Percentiles rank a stretch among this genome's conserved stretches.
phyloP scores from a whole-genome alignment of 2,329 filamentous ascomycete species.

The Diaporthe caulivora region DNA sequence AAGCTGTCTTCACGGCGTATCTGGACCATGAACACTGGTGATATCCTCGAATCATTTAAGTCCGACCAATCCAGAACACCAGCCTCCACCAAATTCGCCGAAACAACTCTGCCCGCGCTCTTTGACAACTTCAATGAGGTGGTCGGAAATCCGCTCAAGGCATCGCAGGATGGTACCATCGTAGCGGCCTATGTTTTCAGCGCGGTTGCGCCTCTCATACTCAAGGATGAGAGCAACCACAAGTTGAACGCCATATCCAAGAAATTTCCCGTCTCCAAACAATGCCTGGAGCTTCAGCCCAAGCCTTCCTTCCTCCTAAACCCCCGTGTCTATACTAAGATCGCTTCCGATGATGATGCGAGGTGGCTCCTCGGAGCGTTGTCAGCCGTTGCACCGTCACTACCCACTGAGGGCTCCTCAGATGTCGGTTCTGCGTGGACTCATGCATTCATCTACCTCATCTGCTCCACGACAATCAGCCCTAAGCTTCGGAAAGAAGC shows the following conservation, averaged over 20 bases:
- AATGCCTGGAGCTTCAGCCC: constrained; percentile 77
- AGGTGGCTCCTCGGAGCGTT: constrained; percentile 82
- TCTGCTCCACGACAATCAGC: constrained; percentile 73
- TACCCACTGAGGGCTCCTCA: constrained; percentile 62
- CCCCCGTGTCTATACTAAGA: constrained; percentile 85
- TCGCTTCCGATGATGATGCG: constrained; percentile 80
- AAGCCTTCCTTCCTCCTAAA: constrained; percentile 92
- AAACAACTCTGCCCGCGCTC: constrained; percentile 66
- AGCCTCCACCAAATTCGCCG: constrained; percentile 63
- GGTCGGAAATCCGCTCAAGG: constrained; percentile 79
- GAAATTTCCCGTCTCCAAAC: constrained; percentile 72
- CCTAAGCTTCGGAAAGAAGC: constrained; percentile 74
- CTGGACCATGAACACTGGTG: constrained; percentile 83
- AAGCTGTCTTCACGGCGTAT: constrained; percentile 80
- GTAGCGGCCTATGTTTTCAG: constrained; percentile 82
- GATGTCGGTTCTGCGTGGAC: constrained; percentile 80
- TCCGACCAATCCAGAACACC: constrained; percentile 60
- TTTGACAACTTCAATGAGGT: constrained; percentile 83
- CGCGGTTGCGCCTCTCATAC: constrained; percentile 69
- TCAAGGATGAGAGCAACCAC: constrained; percentile 67
- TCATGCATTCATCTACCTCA: constrained; percentile 84
- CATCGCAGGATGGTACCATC: constrained; percentile 86
- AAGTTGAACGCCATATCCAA: constrained; percentile 63
- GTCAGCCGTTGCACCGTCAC: constrained; percentile 66
- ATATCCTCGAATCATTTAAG: constrained; percentile 72